A percentile compares a stretch with the other conserved stretches of the same genome.
phyloP scores from a whole-genome alignment of 371 early-diverging fungal genomes.

The Mucor racemosus region DNA sequence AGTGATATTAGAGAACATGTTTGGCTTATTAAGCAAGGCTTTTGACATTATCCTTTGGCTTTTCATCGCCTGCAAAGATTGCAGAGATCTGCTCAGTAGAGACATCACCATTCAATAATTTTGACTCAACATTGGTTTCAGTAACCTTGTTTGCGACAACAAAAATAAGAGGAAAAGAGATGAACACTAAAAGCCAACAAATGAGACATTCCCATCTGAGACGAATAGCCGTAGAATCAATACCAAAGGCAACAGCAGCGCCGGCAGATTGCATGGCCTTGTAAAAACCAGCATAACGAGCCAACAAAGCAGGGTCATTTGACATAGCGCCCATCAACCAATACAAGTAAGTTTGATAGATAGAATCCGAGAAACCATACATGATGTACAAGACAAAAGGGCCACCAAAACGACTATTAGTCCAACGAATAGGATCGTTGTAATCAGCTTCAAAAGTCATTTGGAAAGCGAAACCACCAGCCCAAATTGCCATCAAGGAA shows the following conservation, averaged over 20 bases:
- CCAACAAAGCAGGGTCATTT: slow-evolving; percentile 67
- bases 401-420: slow-evolving; percentile 44
- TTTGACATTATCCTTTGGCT: neutral
- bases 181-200: slow-evolving; percentile 38
- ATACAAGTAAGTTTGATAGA: slow-evolving; percentile 74
- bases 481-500: slow-evolving; percentile 63
- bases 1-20: neutral
- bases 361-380: slow-evolving; percentile 71
- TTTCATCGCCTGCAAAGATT: neutral
- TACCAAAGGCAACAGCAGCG: slow-evolving; percentile 43
- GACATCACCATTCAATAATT: neutral
- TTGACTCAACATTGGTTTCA: slow-evolving; percentile 27
- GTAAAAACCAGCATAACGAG: slow-evolving; percentile 78
- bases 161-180: slow-evolving; percentile 43
- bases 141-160: slow-evolving; percentile 35
- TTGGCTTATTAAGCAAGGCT: neutral
- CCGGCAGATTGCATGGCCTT: slow-evolving; percentile 66
- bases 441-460: slow-evolving; percentile 44
- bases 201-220: slow-evolving; percentile 45
- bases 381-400: slow-evolving; percentile 68
- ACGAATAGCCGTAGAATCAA: slow-evolving; percentile 38
- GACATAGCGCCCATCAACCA: slow-evolving; percentile 81
- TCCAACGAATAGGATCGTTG: slow-evolving; percentile 34
- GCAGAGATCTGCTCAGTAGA: slow-evolving; percentile 2
- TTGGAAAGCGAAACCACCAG: slow-evolving; percentile 66